Evolutionary conservation across 495 filamentous ascomycete species (phyloP), one percentile per base, ranked within the genome.

Genomic region (Penicillium tannophilum): DNA sequence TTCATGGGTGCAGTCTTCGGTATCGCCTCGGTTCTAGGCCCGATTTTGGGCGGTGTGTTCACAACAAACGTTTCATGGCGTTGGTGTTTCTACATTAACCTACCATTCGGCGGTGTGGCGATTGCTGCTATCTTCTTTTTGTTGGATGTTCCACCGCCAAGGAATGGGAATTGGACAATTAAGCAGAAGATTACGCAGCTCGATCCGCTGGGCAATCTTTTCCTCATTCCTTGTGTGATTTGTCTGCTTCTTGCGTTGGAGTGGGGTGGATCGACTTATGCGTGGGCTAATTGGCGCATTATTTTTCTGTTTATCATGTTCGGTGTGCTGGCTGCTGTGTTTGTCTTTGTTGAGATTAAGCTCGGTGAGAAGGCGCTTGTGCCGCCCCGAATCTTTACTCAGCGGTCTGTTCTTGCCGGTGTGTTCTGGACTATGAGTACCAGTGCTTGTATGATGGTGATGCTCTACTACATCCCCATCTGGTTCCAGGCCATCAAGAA

Each of bases 401-500:
- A 54, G 36, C 35, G 52, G 16, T 54, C 52, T 11, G 52, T 54
- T 43, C 39, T 54, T 66, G 31, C 23, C 33, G 48, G 16, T 54
- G 55, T 23, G 47, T 71, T 23, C 16, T 71, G 28, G 59, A 59
- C n/a, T 46, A 65, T 11, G 24, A 26, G 52, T 30, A 12, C 23
- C 19, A 43, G 36, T 59, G 69, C 35, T 61, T 49, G 55, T n/a
- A 65, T 71, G 41, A 54, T 54, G 52, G 52, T 54, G 19, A 30
- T 44, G 52, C 52, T 54, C 7, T 57, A 51, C 33, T 57, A 50
- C 44, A 65, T 92, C 11, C 88, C 90, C 0, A 84, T 90, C 57
- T 93, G 85, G 84, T 92, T 93, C 76, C 90, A 93, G 68, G 82
- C 87, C 9, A 82, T 92, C 64, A 83, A 89, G 65, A 81, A 78